These are phyloP conservation scores for Heliamphora exappendiculata DNA, from an alignment of 148 eudicot genomes.

Conservation along the genomic window DNA sequence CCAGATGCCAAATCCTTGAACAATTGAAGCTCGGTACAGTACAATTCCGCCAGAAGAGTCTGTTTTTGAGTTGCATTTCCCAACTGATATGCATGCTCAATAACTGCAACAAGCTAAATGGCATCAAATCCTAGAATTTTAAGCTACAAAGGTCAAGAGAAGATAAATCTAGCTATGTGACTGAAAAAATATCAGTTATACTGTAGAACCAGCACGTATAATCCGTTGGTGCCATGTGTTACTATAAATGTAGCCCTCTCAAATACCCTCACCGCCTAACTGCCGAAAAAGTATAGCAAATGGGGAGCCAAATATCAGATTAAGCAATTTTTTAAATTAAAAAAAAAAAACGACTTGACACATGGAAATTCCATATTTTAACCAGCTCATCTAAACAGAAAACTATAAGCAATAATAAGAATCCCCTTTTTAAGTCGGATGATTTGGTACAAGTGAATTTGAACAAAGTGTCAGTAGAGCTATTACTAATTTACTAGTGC, in stretches of 20 bases:
- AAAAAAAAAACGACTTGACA: not conserved
- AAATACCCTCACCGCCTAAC: not conserved
- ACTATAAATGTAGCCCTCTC: not conserved
- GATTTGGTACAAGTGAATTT: not conserved
- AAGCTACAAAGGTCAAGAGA: not conserved
- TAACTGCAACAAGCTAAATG: slow-evolving; percentile 41
- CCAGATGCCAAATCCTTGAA: slow-evolving; percentile 70
- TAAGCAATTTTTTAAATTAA: not conserved
- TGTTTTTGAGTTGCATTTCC: slow-evolving; percentile 81
- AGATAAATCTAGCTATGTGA: not conserved
- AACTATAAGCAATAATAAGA: not conserved
- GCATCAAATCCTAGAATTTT: not conserved
- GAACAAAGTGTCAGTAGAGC: not conserved
- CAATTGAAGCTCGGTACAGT: slow-evolving; percentile 88
- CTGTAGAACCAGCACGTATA: not conserved
- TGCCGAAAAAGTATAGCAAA: not conserved
- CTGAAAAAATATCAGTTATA: not conserved
- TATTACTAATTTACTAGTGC: not conserved
- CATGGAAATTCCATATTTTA: not conserved
- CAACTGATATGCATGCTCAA: slow-evolving; percentile 77
- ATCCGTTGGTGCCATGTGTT: not conserved
- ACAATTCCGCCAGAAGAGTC: slow-evolving; percentile 70
- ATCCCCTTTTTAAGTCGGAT: not conserved
- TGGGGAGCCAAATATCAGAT: not conserved
- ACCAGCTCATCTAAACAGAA: not conserved